phyloP scores from a whole-genome alignment of 176 grass and related monocot species.

The Zoysia pacifica region DNA sequence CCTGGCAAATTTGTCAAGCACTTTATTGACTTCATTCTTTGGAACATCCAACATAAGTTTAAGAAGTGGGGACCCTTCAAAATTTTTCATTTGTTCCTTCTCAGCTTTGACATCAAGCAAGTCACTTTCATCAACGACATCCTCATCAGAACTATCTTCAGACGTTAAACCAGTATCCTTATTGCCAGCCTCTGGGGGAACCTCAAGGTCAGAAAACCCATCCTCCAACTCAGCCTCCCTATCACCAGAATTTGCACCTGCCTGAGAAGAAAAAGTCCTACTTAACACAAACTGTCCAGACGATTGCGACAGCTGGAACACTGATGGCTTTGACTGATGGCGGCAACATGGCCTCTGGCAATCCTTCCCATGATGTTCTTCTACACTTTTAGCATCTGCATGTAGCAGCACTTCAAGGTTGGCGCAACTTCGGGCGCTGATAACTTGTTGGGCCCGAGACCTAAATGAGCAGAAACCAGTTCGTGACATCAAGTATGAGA shows the following conservation, averaged over 20 bases:
- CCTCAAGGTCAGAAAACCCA: conserved; percentile 86
- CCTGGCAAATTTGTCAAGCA: conserved; percentile 63
- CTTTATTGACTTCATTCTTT: conserved; percentile 18
- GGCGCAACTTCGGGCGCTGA: conserved; percentile 14
- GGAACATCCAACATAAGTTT: conserved; percentile 43
- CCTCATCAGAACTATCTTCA: conserved; percentile 59
- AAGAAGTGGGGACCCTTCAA: conserved; percentile 27
- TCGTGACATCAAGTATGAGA: background rate
- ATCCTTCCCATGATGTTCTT: conserved; percentile 21
- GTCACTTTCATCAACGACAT: conserved; percentile 37
- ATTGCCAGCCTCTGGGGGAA: conserved; percentile 49
- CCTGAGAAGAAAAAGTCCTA: conserved; percentile 71
- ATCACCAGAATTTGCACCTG: conserved; percentile 51
- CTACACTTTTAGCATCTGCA: conserved; percentile 37
- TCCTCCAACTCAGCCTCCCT: conserved; percentile 62
- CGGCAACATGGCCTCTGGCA: conserved; percentile 34
- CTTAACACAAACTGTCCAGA: conserved; percentile 32
- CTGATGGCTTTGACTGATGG: conserved; percentile 33
- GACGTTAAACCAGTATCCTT: conserved; percentile 41
- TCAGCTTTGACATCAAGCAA: conserved; percentile 42
- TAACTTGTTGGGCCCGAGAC: conserved; percentile 26
- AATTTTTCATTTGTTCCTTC: conserved; percentile 20
- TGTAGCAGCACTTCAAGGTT: conserved; percentile 30
- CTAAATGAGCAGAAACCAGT: conserved; percentile 38
- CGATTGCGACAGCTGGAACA: conserved; percentile 30